These are phyloP conservation scores for Scenedesmus sp. DNA, from an alignment of 163 green algal species.

Conservation along the genomic window DNA sequence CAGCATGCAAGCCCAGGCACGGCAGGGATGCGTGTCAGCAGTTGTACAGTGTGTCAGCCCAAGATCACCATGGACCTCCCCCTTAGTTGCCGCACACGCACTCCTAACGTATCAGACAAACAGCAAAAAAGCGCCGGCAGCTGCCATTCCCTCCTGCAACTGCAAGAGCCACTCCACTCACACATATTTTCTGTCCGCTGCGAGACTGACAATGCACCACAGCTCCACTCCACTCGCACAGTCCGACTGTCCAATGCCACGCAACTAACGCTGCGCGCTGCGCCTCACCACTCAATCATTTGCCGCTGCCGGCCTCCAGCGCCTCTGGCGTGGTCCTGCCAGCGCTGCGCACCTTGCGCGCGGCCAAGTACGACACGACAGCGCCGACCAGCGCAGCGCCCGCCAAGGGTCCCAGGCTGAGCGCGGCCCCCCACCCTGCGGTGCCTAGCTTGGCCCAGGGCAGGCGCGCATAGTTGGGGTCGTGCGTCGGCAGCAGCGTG, in stretches of 20 bases:
- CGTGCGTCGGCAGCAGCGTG: slow-evolving; percentile 11
- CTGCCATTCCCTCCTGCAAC: not conserved
- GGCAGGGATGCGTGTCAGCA: not conserved
- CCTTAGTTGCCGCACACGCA: not conserved
- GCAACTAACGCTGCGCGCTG: not conserved
- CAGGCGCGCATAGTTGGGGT: slow-evolving; percentile 45
- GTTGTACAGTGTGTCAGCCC: not conserved
- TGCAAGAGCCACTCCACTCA: too few species aligned
- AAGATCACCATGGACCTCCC: not conserved
- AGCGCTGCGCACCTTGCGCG: not conserved
- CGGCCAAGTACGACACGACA: not conserved
- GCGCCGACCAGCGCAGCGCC: slow-evolving; percentile 33
- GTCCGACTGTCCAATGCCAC: not conserved
- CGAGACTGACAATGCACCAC: not conserved
- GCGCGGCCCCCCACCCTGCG: slow-evolving; percentile 19
- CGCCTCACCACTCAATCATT: not conserved
- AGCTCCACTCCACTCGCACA: not conserved
- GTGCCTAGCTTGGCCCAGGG: slow-evolving; percentile 46
- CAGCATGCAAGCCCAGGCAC: not conserved
- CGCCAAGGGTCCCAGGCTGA: slow-evolving; percentile 27
- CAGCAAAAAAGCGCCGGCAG: not conserved
- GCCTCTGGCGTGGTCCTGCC: not conserved
- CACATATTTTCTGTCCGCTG: too few species aligned
- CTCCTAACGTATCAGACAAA: not conserved
- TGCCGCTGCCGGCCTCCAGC: not conserved